phyloP scores from a whole-genome alignment of 2,329 filamentous ascomycete species.

The Aureobasidium sp. region DNA sequence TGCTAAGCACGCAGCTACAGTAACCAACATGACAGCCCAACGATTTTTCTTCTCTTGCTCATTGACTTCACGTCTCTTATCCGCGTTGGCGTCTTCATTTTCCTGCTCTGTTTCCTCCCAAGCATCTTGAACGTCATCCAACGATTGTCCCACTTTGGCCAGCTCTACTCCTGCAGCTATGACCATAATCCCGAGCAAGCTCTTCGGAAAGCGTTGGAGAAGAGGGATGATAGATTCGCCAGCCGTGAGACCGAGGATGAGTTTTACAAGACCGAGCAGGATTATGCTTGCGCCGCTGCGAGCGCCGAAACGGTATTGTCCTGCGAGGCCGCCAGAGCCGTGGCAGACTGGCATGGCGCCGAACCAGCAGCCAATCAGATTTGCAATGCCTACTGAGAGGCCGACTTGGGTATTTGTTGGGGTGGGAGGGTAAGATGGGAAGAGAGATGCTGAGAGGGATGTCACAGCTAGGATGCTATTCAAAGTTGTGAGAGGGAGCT shows the following conservation, averaged over 20 bases:
- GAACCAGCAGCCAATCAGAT: conserved; percentile 80
- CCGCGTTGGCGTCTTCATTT: conserved; percentile 17
- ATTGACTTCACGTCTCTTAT: conserved; percentile 47
- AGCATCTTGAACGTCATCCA: conserved; percentile 66
- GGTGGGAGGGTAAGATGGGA: conserved; percentile 40
- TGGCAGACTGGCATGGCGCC: conserved; percentile 95
- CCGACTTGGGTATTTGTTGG: conserved; percentile 73
- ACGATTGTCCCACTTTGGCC: conserved; percentile 72
- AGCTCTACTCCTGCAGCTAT: conserved; percentile 83
- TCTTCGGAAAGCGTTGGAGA: conserved; percentile 65
- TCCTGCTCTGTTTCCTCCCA: conserved; percentile 35
- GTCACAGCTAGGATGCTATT: conserved; percentile 89
- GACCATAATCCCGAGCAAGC: conserved; percentile 79
- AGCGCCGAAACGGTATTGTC: conserved; percentile 85
- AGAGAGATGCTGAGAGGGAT: conserved; percentile 68
- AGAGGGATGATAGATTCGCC: conserved; percentile 66
- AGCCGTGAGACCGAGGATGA: conserved; percentile 67
- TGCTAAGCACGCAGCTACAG: conserved; percentile 70
- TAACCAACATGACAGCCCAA: conserved; percentile 88
- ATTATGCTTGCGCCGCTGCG: conserved; percentile 79
- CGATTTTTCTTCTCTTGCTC: conserved; percentile 65
- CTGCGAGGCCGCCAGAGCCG: conserved; percentile 82
- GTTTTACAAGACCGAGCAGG: conserved; percentile 67
- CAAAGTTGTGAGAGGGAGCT: conserved; percentile 82
- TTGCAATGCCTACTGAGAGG: conserved; percentile 75